phyloP scores from a whole-genome alignment of 1,284 basidiomycete genomes.

The Phenoliferia sp. region DNA sequence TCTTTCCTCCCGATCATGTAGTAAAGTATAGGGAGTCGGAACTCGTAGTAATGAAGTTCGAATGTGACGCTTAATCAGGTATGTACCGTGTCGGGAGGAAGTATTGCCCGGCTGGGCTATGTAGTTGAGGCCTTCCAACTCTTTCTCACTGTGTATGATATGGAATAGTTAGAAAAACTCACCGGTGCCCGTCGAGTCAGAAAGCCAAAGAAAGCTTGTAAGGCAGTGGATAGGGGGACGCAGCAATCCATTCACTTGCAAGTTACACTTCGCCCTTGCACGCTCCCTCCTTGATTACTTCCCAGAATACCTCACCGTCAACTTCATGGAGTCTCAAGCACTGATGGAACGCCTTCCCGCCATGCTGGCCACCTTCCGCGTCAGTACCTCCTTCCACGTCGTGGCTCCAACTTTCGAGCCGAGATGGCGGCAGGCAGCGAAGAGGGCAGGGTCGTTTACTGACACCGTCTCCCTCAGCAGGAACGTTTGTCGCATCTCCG shows the following conservation, averaged over 20 bases:
- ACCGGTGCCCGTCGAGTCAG: no score
- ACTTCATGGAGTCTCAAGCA: conserved; percentile 7
- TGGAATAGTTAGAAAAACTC: no score
- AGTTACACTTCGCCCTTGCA: neutral
- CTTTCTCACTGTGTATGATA: no score
- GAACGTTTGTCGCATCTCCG: neutral
- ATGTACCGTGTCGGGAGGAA: no score
- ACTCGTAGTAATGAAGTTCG: no score
- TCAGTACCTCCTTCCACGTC: neutral
- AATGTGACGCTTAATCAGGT: no score
- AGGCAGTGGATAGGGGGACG: no score
- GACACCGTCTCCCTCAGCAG: neutral
- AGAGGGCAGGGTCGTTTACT: neutral
- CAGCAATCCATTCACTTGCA: no score
- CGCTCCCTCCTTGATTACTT: neutral
- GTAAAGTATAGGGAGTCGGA: no score
- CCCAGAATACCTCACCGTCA: neutral
- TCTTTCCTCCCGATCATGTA: conserved; percentile 29
- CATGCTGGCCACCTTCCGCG: conserved; percentile 1
- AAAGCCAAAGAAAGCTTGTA: no score
- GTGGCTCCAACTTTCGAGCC: neutral
- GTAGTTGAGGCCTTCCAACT: no score
- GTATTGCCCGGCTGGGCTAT: no score
- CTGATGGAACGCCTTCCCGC: conserved; percentile 8
- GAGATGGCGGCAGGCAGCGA: neutral